Base-by-base conservation (phyloP, 345 rosid species). In the Populus pruinosa region DNA sequence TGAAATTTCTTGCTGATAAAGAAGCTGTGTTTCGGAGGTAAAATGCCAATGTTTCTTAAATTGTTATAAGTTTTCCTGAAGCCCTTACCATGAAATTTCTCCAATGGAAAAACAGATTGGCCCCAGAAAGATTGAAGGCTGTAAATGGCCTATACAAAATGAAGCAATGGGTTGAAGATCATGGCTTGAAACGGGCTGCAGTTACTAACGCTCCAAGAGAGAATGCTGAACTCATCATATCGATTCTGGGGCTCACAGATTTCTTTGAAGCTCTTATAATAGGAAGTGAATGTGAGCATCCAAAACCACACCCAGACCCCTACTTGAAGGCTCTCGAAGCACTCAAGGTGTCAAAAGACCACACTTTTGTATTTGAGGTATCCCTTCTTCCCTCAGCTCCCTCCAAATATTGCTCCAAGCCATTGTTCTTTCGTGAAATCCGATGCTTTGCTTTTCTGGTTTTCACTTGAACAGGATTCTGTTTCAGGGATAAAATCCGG, bases 281-380 rank as follows among this genome's bases (percentile, higher is more conserved):
- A 6, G 85, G 83, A 31, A 64, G 64, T 50, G 86, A 81, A 14
- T 85, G 89, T 64, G 85, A 83, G 25, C 82, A 67, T 64, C 77
- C 86, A n/a, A 87, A 87, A 79, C 87, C 86, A 21, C 84, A 79
- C 18, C 87, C 89, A 0, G 82, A 81, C 33, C 87, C 87, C 31
- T 87, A 85, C 80, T 76, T 81, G 83, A 83, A 81, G 64, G 87
- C 86, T n/a, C 83, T 84, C 29, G 33, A 79, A 55, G 69, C 55
- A 29, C 65, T 87, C 8, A 71, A 82, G 1, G 87, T 79, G 63
- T 83, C 89, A 3, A 74, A 84, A 36, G 77, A 84, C 78, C 87
- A 82, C 61, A 70, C 86, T 1, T 82, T 87, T 43, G 81, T 83
- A 12, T 87, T 82, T 8, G 87, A 86, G 87, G 87, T 84, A 43